Base-by-base conservation (phyloP, 805 yeast species). In the Kuraishia piskuri region DNA sequence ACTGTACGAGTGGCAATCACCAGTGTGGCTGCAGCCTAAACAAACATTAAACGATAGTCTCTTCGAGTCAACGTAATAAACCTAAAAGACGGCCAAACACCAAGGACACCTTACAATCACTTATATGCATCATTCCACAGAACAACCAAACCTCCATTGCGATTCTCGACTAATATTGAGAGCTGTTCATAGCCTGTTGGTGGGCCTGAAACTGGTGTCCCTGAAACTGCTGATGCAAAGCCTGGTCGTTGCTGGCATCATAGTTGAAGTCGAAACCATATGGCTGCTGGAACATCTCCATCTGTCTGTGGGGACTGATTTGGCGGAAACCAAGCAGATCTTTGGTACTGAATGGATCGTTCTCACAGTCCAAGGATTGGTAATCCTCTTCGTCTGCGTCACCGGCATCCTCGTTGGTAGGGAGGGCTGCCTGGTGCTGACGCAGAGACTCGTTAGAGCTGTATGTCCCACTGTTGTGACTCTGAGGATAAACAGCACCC, bases 331-430 rank as follows among this genome's bases (percentile, higher is more conserved):
- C 17, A 31, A 31, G 14, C 40, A 31, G 14, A 10, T 31, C 40
- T 12, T 31, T 31, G 55, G 54, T 31, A n/a, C 40, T 31, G 48
- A 50, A 58, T 10, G 63, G 63, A 14, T 60, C 57, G 52, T 55
- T 62, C 52, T 62, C 65, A 17, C 58, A 57, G 50, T 62, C 65
- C 24, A 62, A 52, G 8, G 65, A 61, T 37, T 52, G 52, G 51
- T 53, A 62, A 20, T 56, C 60, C 19, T 62, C 65, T 12, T 62
- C 65, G 19, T 61, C 61, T 20, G 54, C 58, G 6, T 56, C 53
- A 4, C 49, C 52, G 1, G 51, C 20, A 26, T 31, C 40, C 17
- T 31, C 40, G 14, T 5, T 31, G 9, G 10, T 7, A 25, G 10
- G 9, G 31, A 7, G 7, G 17, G 17, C 40, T 31, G 40, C 17